These are phyloP conservation scores for Penicillium expansum DNA, from an alignment of 2,329 filamentous ascomycete genomes.

Conservation along the genomic window DNA sequence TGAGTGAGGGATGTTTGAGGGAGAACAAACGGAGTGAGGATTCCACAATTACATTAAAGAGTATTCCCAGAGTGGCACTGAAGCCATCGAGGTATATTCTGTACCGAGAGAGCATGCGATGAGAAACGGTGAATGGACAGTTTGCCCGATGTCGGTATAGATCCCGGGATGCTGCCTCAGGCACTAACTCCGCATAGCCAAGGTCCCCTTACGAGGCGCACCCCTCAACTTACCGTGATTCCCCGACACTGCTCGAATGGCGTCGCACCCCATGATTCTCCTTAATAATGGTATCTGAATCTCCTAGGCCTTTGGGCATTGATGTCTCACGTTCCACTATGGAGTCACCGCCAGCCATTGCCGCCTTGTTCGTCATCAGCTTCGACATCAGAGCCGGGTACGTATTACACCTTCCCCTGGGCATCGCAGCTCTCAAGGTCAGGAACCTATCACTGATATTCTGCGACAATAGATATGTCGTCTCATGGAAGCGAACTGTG, in stretches of 20 bases:
- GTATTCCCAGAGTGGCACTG: too few relatives aligned
- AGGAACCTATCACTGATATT: conserved; percentile 16
- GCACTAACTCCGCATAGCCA: conserved; percentile 1
- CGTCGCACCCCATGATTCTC: conserved; percentile 6
- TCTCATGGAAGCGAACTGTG: conserved; percentile 78
- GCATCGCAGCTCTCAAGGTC: conserved; percentile 4
- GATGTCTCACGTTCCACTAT: conserved; percentile 34
- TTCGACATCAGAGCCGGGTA: conserved; percentile 92
- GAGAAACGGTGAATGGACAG: not conserved
- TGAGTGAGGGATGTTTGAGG: not conserved
- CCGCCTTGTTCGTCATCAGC: conserved; percentile 81
- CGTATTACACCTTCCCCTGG: conserved; percentile 19
- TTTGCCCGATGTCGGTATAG: not conserved
- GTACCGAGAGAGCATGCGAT: not conserved
- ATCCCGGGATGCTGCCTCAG: conserved; percentile 6
- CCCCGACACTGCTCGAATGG: conserved; percentile 22
- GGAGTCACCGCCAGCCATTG: conserved; percentile 53
- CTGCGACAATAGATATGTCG: conserved; percentile 61
- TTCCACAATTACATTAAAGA: not conserved
- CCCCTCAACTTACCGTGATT: conserved; percentile 22
- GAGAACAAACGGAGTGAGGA: not conserved
- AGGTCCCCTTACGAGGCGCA: conserved; percentile 4
- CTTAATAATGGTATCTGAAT: conserved; percentile 30
- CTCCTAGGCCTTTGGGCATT: conserved; percentile 31
- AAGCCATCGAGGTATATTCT: not conserved